Evolutionary conservation across 768 basidiomycete species (phyloP), one percentile per base, ranked within the genome.

Genomic region (Vishniacozyma victoriae): DNA sequence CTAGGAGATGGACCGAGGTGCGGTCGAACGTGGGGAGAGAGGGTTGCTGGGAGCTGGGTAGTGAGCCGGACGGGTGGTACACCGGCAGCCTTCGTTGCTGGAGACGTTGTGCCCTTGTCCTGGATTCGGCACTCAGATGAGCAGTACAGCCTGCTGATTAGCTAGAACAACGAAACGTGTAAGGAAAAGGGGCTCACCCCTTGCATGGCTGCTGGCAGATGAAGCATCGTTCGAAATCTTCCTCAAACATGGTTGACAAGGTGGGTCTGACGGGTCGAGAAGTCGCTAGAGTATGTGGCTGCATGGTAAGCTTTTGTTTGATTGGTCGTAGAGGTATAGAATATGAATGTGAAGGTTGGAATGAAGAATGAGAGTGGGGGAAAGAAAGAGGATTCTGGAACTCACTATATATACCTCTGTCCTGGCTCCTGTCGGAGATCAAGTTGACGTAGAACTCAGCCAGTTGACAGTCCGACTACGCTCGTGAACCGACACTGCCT

Each of bases 201-300:
- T 52, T 57, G 41, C 57, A 62, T 24, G 62, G 56, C 39, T 52
- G 36, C 26, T 60, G 45, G 49, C 65, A 67, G 46, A 62, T 67
- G 49, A 59, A 62, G 51, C 65, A 67, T 33, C 55, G 40, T 31
- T 59, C 60, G 35, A 56, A 60, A 26, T 64, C 62, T 35, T 64
- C 62, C 48, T 67, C 65, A 27, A 67, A 67, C 65, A 67, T 67
- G 54, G 49, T 64, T n/a, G n/a, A n/a, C n/a, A n/a, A n/a, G n/a
- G 23, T 39, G 9, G 38, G 46, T 25, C 12, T 19, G 5, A 27
- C 15, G 40, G 11, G 45, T 35, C 11, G 49, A 27, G 23, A n/a
- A n/a, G n/a, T n/a, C n/a, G n/a, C n/a, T n/a, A n/a, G n/a, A n/a
- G n/a, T n/a, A n/a, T n/a, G n/a, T n/a, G n/a, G n/a, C n/a, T n/a